phyloP scores from a whole-genome alignment of 345 rosid species.

The Hypericum androsaemum region DNA sequence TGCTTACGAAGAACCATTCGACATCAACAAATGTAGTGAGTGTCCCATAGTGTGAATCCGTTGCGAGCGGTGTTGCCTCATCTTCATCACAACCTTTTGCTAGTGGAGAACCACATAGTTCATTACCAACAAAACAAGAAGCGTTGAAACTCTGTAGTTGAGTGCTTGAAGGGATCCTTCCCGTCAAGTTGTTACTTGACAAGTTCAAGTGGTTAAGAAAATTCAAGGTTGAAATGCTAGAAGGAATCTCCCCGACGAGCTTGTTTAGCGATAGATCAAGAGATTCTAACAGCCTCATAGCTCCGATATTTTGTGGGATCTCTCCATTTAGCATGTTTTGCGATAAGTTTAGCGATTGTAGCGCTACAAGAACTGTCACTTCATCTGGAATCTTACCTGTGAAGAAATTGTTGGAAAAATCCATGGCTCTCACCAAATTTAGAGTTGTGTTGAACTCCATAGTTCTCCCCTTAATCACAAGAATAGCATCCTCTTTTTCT shows the following conservation, averaged over 20 bases:
- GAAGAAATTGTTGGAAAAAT: constrained; percentile 16
- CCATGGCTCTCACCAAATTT: constrained; percentile 10
- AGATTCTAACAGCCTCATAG: constrained; percentile 8
- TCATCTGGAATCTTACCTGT: constrained; percentile 9
- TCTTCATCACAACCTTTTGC: background rate
- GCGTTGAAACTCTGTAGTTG: background rate
- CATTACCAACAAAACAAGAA: background rate
- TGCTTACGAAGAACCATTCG: too few species aligned
- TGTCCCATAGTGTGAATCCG: too few species aligned
- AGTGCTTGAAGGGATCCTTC: background rate
- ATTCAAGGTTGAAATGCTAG: background rate
- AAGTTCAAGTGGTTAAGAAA: background rate
- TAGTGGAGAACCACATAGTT: constrained; percentile 8
- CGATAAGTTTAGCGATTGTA: constrained; percentile 18
- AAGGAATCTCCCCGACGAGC: constrained; percentile 3
- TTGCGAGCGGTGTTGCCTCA: background rate
- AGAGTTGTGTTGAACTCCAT: constrained; percentile 14
- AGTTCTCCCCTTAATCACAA: constrained; percentile 17
- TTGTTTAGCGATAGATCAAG: background rate
- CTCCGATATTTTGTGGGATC: constrained; percentile 16
- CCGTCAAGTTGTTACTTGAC: background rate
- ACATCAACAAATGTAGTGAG: too few species aligned
- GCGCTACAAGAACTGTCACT: constrained; percentile 14
- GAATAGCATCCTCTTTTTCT: constrained; percentile 11
- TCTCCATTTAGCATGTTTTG: constrained; percentile 7